phyloP scores from a whole-genome alignment of 1,284 basidiomycete genomes.

The Sporisorium exsertum region DNA sequence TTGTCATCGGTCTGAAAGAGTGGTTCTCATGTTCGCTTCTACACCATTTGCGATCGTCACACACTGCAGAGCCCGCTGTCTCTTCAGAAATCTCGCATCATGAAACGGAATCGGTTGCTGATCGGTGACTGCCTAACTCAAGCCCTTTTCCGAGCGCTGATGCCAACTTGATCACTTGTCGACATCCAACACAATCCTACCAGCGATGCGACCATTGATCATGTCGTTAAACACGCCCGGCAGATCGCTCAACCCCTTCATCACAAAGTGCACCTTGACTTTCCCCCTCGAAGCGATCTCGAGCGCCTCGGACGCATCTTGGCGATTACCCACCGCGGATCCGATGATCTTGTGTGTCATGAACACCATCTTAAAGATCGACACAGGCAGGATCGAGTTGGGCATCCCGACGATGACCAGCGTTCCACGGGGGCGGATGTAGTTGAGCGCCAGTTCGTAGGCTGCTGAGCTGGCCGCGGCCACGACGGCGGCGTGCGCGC shows the following conservation, averaged over 20 bases:
- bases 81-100: not conserved
- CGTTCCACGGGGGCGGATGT: conserved; percentile 75
- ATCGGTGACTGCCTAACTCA: not conserved
- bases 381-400: conserved; percentile 75
- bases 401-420: conserved; percentile 82
- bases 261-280: conserved; percentile 75
- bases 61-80: not conserved
- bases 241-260: conserved; percentile 74
- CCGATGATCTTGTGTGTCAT: conserved; percentile 78
- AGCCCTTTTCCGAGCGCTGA: too few relatives aligned
- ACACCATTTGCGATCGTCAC: not conserved
- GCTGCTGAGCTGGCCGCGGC: conserved; percentile 72
- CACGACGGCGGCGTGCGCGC: conserved; percentile 76
- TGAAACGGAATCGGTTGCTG: not conserved
- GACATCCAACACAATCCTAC: conserved; percentile 76
- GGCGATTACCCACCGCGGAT: conserved; percentile 77
- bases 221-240: conserved; percentile 74
- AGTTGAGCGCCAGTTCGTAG: conserved; percentile 76
- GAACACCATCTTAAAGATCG: conserved; percentile 77
- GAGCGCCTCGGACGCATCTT: conserved; percentile 72
- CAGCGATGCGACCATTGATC: conserved; percentile 75
- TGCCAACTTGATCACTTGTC: conserved; percentile 41
- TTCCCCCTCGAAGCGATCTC: conserved; percentile 78
- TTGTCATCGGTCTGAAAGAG: not conserved
- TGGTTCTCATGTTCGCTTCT: not conserved